Base-by-base conservation (phyloP, 2,329 filamentous ascomycete genomes). In the Boeremia lycopersici region DNA sequence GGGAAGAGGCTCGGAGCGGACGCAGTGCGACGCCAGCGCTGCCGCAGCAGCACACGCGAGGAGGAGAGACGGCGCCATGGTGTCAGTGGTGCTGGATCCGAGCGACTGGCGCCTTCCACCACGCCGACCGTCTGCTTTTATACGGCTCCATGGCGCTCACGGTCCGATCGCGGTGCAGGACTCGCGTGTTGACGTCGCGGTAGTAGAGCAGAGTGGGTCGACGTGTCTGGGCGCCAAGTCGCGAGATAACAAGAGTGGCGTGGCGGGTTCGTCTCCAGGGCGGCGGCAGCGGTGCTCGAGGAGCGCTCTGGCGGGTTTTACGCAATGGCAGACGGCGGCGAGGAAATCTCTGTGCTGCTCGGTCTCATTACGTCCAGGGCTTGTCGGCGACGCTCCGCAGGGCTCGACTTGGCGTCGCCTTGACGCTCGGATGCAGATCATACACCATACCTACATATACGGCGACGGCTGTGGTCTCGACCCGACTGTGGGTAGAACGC, bases 241-340 rank as follows among this genome's bases (percentile, higher is more conserved):
- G 26, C 26, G 15, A 28, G 48, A 50, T 50, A 50, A 50, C 40
- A 44, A 44, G 34, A 50, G 48, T 50, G 48, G 48, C 19, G 5
- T 23, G 19, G 3, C 19, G 19, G 19, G 19, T 5, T 23, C 40
- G n/a, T 33, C 19, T 41, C 26, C 9, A 36, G 36, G 36, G 46
- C 34, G 33, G 44, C 30, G 40, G 33, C 26, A 12, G 26, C 8
- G 6, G 10, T 33, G 3, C 28, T 19, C 26, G 19, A 4, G 28
- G 19, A n/a, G 19, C 13, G 9, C 5, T 25, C 4, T 33, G 25
- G 28, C 10, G 19, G 23, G 7, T 17, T 25, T 44, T 44, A 39
- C 40, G 40, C 33, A 51, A 45, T 44, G 28, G 12, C 17, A 17
- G 31, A n/a, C 44, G 19, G 34, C 48, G 39, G 34, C 28, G 19